phyloP scores from a whole-genome alignment of 805 yeast species.

The Hanseniaspora clermontiae region DNA sequence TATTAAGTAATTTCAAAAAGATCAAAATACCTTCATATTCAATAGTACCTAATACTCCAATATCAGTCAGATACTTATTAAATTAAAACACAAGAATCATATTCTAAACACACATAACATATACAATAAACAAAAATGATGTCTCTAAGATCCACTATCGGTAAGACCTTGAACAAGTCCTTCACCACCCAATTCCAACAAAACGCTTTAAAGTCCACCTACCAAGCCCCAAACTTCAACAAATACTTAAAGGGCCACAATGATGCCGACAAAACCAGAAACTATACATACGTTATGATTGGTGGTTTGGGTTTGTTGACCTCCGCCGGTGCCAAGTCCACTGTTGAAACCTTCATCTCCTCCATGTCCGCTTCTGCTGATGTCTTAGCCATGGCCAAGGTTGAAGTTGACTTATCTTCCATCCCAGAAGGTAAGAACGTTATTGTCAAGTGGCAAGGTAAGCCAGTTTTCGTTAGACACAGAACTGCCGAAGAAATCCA shows the following conservation, averaged over 20 bases:
- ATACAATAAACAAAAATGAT: conserved; percentile 16
- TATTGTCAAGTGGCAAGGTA: conserved; percentile 99
- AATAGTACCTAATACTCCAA: not conserved
- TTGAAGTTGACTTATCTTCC: conserved; percentile 84
- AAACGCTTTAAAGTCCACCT: conserved; percentile 49
- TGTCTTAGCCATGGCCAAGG: conserved; percentile 98
- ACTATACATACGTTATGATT: conserved; percentile 90
- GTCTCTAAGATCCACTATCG: conserved; percentile 21
- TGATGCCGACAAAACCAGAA: conserved; percentile 66
- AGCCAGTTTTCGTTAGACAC: conserved; percentile 98
- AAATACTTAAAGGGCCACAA: conserved; percentile 60
- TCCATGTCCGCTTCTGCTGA: conserved; percentile 98
- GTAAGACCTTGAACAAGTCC: conserved; percentile 13
- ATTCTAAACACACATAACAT: not conserved
- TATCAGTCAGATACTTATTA: too few relatives aligned
- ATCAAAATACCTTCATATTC: not conserved
- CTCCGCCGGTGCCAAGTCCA: conserved; percentile 91
- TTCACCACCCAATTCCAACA: conserved; percentile 12
- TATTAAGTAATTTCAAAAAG: too few relatives aligned
- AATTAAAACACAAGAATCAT: not conserved
- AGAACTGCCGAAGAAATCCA: conserved; percentile 86
- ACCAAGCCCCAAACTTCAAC: conserved; percentile 84
- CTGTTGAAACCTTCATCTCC: conserved; percentile 82
- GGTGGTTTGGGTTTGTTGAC: conserved; percentile 85
- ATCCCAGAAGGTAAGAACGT: conserved; percentile 97